Conservation (phyloP, 148 eudicot species). For the Chenopodium berlandieri region DNA sequence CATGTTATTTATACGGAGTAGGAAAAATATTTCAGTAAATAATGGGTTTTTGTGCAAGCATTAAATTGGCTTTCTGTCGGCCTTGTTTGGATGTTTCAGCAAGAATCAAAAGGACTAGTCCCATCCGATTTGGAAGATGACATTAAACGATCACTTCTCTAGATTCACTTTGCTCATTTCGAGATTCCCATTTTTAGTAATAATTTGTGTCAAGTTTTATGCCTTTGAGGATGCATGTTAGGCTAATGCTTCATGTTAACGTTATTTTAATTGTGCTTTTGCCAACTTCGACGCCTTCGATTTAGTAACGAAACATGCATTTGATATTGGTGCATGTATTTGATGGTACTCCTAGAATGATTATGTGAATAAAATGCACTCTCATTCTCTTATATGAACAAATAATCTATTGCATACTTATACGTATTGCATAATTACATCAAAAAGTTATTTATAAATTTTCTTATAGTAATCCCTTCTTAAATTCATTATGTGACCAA, state of each 20-base stretch:
- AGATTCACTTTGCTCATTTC: not conserved
- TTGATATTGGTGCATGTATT: not conserved
- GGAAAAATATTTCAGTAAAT: too few species aligned
- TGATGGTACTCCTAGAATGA: not conserved
- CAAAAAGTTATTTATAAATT: too few species aligned
- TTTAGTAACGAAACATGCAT: not conserved
- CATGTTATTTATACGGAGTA: too few species aligned
- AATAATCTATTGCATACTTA: too few species aligned
- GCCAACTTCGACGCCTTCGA: not conserved
- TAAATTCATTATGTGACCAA: too few species aligned
- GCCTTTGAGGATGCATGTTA: not conserved
- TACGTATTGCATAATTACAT: too few species aligned
- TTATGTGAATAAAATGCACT: too few species aligned
- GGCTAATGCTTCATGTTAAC: not conserved
- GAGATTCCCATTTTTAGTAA: not conserved
- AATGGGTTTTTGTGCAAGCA: not conserved
- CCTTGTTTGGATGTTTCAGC: not conserved
- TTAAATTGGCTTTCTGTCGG: conserved; percentile 1
- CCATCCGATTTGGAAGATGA: not conserved
- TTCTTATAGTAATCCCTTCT: too few species aligned
- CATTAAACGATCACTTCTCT: not conserved
- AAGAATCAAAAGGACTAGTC: not conserved
- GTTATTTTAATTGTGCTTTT: not conserved
- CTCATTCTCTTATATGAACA: too few species aligned
- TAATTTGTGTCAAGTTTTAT: not conserved